Base-by-base conservation (phyloP, 371 early-diverging fungal species). In the Syncephalastrum contaminatum region DNA sequence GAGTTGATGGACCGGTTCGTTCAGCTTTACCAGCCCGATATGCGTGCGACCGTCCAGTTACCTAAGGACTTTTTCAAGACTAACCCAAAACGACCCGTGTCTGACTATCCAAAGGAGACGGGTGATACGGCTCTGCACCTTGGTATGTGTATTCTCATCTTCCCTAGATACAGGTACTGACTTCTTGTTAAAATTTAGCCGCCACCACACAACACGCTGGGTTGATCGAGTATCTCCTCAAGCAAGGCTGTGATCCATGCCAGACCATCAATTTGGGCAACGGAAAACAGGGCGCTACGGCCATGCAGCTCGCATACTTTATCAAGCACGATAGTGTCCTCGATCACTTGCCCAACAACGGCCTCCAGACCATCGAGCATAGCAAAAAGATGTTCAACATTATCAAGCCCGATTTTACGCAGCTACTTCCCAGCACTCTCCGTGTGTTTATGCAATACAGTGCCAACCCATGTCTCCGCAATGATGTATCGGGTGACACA, bases 91-190 rank as follows among this genome's bases (percentile, higher is more conserved):
- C 51, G 44, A 4, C 67, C 63, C 20, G 44, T 18, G 12, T n/a
- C 54, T 8, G 62, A 68, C 0, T 75, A 75, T 48, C 77, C 81
- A 8, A 8, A n/a, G n/a, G 42, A 54, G 5, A 78, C 78, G 14
- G 85, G 83, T 4, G 70, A 65, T 45, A 62, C 64, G 18, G 66
- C 67, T 13, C 59, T 83, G 42, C 81, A 83, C 57, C 60, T 73
- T 39, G 82, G 74, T 77, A 73, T 54, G 57, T 30, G 7, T 41
- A 43, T 43, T 41, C 4, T 18, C 40, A 6, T 27, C 3, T 20
- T 6, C 8, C 24, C 19, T n/a, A 47, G 46, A 20, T 56, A 44
- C 7, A 10, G 6, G 51, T 48, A 8, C 30, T 45, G 21, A 22
- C 30, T 47, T 42, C 40, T 42, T 15, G 24, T 16, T 40, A 43